Base-by-base conservation (phyloP, 2,329 filamentous ascomycete species). In the Aspergillus tamarii region DNA sequence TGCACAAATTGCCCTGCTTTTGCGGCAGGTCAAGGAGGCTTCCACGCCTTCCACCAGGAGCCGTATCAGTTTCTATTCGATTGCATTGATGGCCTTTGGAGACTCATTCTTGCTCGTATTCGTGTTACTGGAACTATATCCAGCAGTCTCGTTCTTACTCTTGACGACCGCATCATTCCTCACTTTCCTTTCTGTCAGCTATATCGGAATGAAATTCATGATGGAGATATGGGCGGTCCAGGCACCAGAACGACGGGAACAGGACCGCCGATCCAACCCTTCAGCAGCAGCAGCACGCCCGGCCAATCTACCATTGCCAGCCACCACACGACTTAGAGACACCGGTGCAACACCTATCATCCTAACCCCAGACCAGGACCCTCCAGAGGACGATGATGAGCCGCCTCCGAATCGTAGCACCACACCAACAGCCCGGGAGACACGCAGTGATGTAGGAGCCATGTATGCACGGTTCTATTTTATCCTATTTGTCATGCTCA, bases 151-250 rank as follows among this genome's bases (percentile, higher is more conserved):
- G 0, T 87, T 87, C 66, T 74, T 88, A 36, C 79, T 85, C 19
- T 74, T 89, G 60, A 82, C 87, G 19, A 82, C 82, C 2, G 82
- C 84, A 30, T 84, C 84, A 2, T 89, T 89, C 70, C 73, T 89
- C 21, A 82, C 85, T 1, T 84, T 89, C 66, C 82, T 88, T 56
- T 86, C 85, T 19, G 85, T 88, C 28, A 84, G 85, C 62, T 86
- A 87, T 72, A 85, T 89, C 61, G 87, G 87, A 36, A 87, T 89
- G 79, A 84, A 86, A 59, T 89, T 90, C 67, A 79, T 89, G 70
- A 86, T 88, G 79, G 87, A 89, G 59, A 87, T 90, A n/a, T 89
- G 87, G 87, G 82, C 83, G 23, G 85, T 88, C 2, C 88, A 89
- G 71, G 84, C 76, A 14, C 78, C 78, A 16, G 78, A 81, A 66